Evolutionary conservation across 345 rosid species (phyloP), one percentile per base, ranked within the genome.

Genomic region (Schrenkiella parvula): DNA sequence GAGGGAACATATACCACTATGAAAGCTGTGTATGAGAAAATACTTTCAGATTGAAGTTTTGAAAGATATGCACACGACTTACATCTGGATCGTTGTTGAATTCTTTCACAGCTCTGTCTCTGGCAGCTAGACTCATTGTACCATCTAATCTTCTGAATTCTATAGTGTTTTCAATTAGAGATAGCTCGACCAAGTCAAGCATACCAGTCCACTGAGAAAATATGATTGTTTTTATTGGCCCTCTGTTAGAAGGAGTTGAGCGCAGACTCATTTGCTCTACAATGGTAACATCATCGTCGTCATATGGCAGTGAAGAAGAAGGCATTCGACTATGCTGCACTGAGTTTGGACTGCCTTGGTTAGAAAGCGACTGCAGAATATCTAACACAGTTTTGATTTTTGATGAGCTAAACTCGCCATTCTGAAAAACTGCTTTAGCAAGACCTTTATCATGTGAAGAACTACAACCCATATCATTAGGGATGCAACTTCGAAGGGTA

Each of bases 151-250:
- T 88, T 84, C 98, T 84, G 69, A 80, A 87, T 32, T 82, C 75
- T 71, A 93, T 80, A 47, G 71, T 54, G 75, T 72, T 68, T 76
- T 79, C 81, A 23, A 50, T 79, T 71, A 93, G 68, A 64, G 92
- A 80, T 35, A 4, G 10, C 84, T 89, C 91, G 51, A 93, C 85
- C 79, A 90, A 71, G 84, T 93, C 86, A 74, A 93, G 80, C 98
- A 93, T 93, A 44, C 91, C 76, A 43, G 96, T 93, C 97, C 98
- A 93, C 75, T 93, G 98, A 34, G 97, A 87, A 84, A 93, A 93
- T 68, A 93, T 68, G 56, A 93, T 91, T 29, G 97, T 68, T 80
- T 93, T 93, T 57, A 84, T 69, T 18, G 97, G 90, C 55, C 78
- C 84, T 39, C 57, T 78, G 34, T 61, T 75, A 13, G 66, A 66